Evolutionary conservation across 2,329 filamentous ascomycete genomes (phyloP).

Genomic region (Lachnellula subtilissima): DNA sequence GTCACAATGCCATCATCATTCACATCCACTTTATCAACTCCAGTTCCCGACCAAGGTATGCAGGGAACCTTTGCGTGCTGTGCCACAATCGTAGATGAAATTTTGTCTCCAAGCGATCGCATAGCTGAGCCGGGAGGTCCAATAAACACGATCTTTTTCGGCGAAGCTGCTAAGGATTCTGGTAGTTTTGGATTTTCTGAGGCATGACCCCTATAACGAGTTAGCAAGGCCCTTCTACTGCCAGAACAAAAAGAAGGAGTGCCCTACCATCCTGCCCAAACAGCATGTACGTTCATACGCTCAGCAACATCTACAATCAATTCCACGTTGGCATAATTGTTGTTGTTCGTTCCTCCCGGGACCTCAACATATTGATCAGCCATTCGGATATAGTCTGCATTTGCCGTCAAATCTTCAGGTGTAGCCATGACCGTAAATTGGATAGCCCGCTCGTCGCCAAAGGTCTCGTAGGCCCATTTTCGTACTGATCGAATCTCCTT

Average conservation of each 20-base stretch:
- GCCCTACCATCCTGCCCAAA: slow-evolving; percentile 95
- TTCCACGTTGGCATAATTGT: slow-evolving; percentile 99
- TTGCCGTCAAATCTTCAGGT: slow-evolving; percentile 92
- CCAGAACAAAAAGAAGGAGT: neutral
- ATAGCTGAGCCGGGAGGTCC: slow-evolving; percentile 96
- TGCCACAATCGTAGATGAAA: slow-evolving; percentile 97
- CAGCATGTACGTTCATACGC: slow-evolving; percentile 96
- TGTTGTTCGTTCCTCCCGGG: slow-evolving; percentile 98
- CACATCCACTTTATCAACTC: slow-evolving; percentile 74
- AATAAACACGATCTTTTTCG: slow-evolving; percentile 99
- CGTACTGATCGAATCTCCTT: slow-evolving; percentile 98
- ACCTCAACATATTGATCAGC: slow-evolving; percentile 99
- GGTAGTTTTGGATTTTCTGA: slow-evolving; percentile 98
- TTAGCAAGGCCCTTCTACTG: neutral
- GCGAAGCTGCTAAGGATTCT: slow-evolving; percentile 90
- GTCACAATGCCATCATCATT: slow-evolving; percentile 86
- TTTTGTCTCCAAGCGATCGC: slow-evolving; percentile 99
- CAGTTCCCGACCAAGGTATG: slow-evolving; percentile 98
- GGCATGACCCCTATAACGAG: slow-evolving; percentile 72
- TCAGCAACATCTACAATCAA: slow-evolving; percentile 98
- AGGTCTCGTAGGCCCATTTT: slow-evolving; percentile 99
- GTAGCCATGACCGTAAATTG: slow-evolving; percentile 99
- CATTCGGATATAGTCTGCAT: slow-evolving; percentile 99
- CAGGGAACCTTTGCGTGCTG: slow-evolving; percentile 95
- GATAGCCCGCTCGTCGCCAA: slow-evolving; percentile 95